Evolutionary conservation across 2,329 filamentous ascomycete species (phyloP).

Genomic region (Xylaria hypoxylon): DNA sequence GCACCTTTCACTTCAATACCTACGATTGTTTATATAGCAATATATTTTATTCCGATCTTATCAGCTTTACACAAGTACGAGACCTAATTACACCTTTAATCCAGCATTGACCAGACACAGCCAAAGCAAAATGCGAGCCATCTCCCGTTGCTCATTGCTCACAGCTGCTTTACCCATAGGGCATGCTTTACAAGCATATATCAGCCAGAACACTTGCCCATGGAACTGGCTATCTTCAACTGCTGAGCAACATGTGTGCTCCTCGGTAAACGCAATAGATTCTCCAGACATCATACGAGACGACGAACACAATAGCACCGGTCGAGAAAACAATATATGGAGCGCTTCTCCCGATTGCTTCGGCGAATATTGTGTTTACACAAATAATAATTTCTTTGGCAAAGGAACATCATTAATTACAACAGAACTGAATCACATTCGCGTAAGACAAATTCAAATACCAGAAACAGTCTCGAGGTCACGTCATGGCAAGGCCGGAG

Average conservation of each 20-base stretch:
- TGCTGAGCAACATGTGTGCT: constrained; percentile 10
- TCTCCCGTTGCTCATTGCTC: background rate
- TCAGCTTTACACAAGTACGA: background rate
- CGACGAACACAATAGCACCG: background rate
- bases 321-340: constrained; percentile 19
- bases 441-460: constrained; percentile 26
- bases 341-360: constrained; percentile 31
- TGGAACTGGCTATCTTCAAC: constrained; percentile 7
- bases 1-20: background rate
- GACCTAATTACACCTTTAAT: background rate
- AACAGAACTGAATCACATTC: constrained; percentile 32
- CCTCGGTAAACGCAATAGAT: background rate
- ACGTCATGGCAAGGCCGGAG: constrained; percentile 20
- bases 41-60: background rate
- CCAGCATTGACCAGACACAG: background rate
- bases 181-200: constrained; percentile 8
- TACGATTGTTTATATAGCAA: background rate
- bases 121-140: constrained; percentile 16
- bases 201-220: constrained; percentile 12
- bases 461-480: constrained; percentile 4
- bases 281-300: background rate
- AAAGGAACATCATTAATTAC: constrained; percentile 40
- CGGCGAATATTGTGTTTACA: constrained; percentile 40
- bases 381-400: constrained; percentile 33
- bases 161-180: background rate